A percentile compares a stretch with the other conserved stretches of the same genome.
Conservation (phyloP, 2,329 filamentous ascomycete species). For the Colletotrichum sp. region DNA sequence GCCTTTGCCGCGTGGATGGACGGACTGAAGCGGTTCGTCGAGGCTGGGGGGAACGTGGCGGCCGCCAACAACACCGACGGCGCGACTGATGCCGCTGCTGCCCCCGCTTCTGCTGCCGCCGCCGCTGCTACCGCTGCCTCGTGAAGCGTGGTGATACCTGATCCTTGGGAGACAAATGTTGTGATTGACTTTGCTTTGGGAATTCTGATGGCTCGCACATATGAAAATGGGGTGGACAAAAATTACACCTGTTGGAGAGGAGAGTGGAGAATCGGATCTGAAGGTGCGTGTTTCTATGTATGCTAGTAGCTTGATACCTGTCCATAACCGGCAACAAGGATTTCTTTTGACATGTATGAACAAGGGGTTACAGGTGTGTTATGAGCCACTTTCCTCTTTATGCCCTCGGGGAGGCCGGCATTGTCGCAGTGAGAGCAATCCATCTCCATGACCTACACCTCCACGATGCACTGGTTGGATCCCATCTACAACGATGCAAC, state of each 20-base stretch:
- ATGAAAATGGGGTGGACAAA: not conserved
- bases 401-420: not conserved
- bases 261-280: not conserved
- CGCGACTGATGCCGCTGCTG: not conserved
- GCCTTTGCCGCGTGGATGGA: constrained; percentile 43
- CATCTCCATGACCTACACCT: not conserved
- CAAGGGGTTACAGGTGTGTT: not conserved
- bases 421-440: not conserved
- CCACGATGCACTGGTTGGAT: too few relatives aligned
- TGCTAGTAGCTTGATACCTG: constrained; percentile 18
- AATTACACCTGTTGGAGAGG: not conserved
- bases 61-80: not conserved
- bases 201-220: not conserved
- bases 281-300: not conserved
- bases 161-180: not conserved
- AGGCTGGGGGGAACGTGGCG: constrained; percentile 12
- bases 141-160: not conserved
- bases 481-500: constrained; percentile 10
- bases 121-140: constrained; percentile 5
- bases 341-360: not conserved
- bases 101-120: not conserved
- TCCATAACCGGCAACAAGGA: constrained; percentile 10
- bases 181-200: not conserved
- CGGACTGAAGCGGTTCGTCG: constrained; percentile 39
- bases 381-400: not conserved